These are phyloP conservation scores for Plicaturopsis crispa DNA, from an alignment of 768 basidiomycete species.

Conservation along the genomic window DNA sequence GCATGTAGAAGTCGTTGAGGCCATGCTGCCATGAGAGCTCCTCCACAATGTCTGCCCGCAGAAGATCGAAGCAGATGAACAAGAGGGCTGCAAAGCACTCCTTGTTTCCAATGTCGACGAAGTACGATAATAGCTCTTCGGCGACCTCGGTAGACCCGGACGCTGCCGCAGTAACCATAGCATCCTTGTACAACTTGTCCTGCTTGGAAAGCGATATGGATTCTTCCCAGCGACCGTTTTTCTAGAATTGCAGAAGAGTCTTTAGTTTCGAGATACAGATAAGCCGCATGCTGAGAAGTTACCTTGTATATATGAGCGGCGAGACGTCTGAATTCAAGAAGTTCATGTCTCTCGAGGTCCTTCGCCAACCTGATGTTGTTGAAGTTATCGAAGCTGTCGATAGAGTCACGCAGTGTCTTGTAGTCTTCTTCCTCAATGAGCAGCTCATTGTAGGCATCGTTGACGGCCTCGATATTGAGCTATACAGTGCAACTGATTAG, in stretches of 20 bases:
- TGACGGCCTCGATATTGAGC: constrained; percentile 95
- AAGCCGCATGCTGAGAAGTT: constrained; percentile 5
- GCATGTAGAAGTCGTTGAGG: constrained; percentile 96
- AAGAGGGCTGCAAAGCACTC: constrained; percentile 92
- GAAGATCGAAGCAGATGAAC: constrained; percentile 92
- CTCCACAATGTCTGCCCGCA: constrained; percentile 87
- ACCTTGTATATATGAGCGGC: constrained; percentile 97
- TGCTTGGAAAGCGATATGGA: constrained; percentile 93
- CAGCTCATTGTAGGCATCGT: constrained; percentile 97
- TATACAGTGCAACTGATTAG: constrained; percentile 22
- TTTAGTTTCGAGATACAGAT: constrained; percentile 1
- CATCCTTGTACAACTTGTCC: constrained; percentile 96
- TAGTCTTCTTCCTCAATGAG: constrained; percentile 99
- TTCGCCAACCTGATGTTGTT: constrained; percentile 83
- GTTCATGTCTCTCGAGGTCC: constrained; percentile 80
- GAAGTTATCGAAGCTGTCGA: constrained; percentile 98
- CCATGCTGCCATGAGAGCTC: constrained; percentile 96
- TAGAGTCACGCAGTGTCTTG: constrained; percentile 94
- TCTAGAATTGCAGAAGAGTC: constrained; percentile 43
- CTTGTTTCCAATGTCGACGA: constrained; percentile 97
- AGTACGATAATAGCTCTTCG: constrained; percentile 92
- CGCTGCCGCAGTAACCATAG: constrained; percentile 86
- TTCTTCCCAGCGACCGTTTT: constrained; percentile 95
- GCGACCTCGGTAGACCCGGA: constrained; percentile 84
- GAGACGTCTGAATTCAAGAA: constrained; percentile 91